Base-by-base conservation (phyloP, 192 early-diverging fungal genomes). In the Entomortierella chlamydospora region DNA sequence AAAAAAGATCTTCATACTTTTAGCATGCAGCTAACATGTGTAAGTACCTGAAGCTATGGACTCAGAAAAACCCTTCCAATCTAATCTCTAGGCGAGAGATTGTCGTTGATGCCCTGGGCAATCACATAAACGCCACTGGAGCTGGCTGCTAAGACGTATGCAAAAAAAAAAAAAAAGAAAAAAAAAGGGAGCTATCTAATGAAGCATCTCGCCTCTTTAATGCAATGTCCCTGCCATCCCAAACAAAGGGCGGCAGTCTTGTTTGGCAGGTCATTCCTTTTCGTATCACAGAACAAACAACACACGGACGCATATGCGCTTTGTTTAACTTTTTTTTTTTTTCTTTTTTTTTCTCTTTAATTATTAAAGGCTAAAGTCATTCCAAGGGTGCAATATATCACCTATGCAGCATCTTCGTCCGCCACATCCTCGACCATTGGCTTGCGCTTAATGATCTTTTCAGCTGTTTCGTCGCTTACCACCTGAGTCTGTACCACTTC, bases 391-490 rank as follows among this genome's bases (percentile, higher is more conserved):
- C 20, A 53, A 53, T 12, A 43, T 43, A 43, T 22, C 15, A 50
- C 5, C 49, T 25, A 58, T 58, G 33, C 33, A 30, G 57, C 45
- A 28, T 84, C 83, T 18, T 86, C 85, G n/a, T 86, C 85, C 23
- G 49, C 83, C 29, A 51, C 84, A 63, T 80, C 85, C 43, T 70
- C 84, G 33, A 81, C 85, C 63, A 81, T 83, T 23, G 82, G 67
- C 50, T 61, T 70, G 51, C 70, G 68, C 58, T 71, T 76, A 17
- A 31, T 65, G 25, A 73, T 51, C 56, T 64, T 81, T 54, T 64
- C 69, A 17, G 72, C 71, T 61, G 72, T 58, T 31, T 84, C 83
- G 20, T 81, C 74, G 34, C 71, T 74, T 12, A 73, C 71, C 22
- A 80, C 64, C 34, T 84, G 70, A 4, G 70, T 78, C 25, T 83